These are phyloP conservation scores for Suillus plorans DNA, from an alignment of 768 basidiomycete species.

Conservation along the genomic window DNA sequence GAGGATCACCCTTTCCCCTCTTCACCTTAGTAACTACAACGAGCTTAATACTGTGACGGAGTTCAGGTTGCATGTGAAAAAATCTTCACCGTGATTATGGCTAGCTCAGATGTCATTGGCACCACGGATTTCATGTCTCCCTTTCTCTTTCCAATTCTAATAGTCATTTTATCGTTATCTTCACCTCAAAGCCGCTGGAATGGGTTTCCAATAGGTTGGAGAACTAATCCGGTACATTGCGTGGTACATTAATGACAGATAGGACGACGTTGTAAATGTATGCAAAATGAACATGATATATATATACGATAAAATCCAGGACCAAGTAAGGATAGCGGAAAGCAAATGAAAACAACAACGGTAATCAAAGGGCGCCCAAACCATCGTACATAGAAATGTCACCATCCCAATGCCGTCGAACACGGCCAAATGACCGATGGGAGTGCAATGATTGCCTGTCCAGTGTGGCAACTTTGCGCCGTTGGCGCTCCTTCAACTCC, in stretches of 20 bases:
- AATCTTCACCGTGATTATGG: not conserved
- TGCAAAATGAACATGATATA: conserved; percentile 11
- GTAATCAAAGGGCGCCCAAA: conserved; percentile 24
- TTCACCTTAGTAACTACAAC: not conserved
- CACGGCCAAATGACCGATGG: conserved; percentile 18
- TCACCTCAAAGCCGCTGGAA: not conserved
- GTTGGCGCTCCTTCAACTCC: conserved; percentile 41
- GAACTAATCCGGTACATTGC: conserved; percentile 21
- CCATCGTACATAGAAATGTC: conserved; percentile 34
- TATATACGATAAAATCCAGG: conserved; percentile 15
- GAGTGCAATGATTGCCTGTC: conserved; percentile 35
- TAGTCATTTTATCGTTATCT: conserved; percentile 5
- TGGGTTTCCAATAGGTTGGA: conserved; percentile 8
- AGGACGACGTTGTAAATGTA: conserved; percentile 17
- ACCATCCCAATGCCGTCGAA: conserved; percentile 21
- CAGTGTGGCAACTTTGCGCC: conserved; percentile 27
- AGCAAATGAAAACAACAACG: conserved; percentile 4
- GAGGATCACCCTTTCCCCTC: not conserved
- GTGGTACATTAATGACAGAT: conserved; percentile 31
- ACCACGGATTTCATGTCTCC: not conserved
- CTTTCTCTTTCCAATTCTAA: not conserved
- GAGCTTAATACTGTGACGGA: not conserved
- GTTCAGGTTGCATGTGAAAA: not conserved
- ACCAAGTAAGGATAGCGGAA: conserved; percentile 15
- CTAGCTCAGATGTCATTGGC: conserved; percentile 1